A percentile compares a stretch with the other conserved stretches of the same genome.
phyloP scores from a whole-genome alignment of 2,329 filamentous ascomycete species.

The Chalaropsis ovoidea region DNA sequence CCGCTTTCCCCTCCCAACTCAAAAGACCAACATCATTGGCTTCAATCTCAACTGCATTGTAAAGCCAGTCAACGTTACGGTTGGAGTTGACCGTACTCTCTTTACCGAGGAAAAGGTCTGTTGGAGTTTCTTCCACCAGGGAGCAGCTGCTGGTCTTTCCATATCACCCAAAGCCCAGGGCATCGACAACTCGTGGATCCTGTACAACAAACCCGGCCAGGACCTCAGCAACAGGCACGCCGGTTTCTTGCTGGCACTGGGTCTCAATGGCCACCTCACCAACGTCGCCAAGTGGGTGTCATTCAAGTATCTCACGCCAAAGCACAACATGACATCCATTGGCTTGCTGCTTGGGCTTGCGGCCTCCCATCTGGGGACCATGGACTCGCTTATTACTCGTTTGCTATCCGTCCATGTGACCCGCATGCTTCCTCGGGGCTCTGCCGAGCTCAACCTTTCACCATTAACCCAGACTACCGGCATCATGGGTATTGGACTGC shows the following conservation, averaged over 20 bases:
- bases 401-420: slow-evolving; percentile 93
- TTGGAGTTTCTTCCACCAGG: slow-evolving; percentile 98
- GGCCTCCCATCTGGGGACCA: slow-evolving; percentile 88
- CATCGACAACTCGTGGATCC: slow-evolving; percentile 97
- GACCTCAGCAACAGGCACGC: slow-evolving; percentile 95
- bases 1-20: slow-evolving; percentile 78
- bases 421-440: slow-evolving; percentile 81
- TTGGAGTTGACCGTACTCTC: slow-evolving; percentile 77
- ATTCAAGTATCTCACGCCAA: slow-evolving; percentile 98
- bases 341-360: slow-evolving; percentile 86
- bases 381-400: slow-evolving; percentile 91
- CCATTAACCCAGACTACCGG: slow-evolving; percentile 90
- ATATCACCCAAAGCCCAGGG: slow-evolving; percentile 84
- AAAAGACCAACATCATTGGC: slow-evolving; percentile 78
- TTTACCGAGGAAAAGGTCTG: slow-evolving; percentile 95
- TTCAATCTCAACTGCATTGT: slow-evolving; percentile 90
- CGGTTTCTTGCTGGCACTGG: slow-evolving; percentile 80
- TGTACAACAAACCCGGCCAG: slow-evolving; percentile 83
- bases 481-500: slow-evolving; percentile 88
- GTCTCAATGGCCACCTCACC: slow-evolving; percentile 89
- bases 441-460: slow-evolving; percentile 87
- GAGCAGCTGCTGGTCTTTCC: slow-evolving; percentile 81
- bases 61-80: slow-evolving; percentile 81
- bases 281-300: slow-evolving; percentile 94
- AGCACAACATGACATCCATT: slow-evolving; percentile 98